Evolutionary conservation across 2,329 filamentous ascomycete genomes (phyloP), one percentile per base, ranked within the genome.

Genomic region (Paradendryphiella salina): DNA sequence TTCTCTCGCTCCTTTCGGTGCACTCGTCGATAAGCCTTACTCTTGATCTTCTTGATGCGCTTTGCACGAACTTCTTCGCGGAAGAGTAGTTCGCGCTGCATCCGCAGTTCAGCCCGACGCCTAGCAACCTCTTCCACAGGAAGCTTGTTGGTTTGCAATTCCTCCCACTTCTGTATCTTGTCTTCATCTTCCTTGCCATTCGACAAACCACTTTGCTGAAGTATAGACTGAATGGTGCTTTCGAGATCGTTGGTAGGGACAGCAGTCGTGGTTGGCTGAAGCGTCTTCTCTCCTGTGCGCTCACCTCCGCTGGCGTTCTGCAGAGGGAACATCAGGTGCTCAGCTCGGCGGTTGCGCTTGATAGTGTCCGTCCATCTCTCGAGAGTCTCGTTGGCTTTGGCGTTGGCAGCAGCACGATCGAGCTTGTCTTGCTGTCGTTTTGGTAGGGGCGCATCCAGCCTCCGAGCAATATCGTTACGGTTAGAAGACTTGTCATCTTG

Each of bases 1-100:
- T 79, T 80, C 68, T 87, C 83, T 11, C 84, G 79, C 68, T 88
- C 89, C 69, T 88, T 96, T 31, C 93, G 85, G 74, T 97, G 93
- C 11, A 97, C 87, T 36, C 92, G 87, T 47, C 93, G 89, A 71
- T 96, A 99, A 0, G 91, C 84, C 73, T 96, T 99, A 71, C 89
- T 95, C 80, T 99, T 99, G 77, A 99, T 99, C 79, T 97, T 97
- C 77, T 96, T 96, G 75, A 99, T 90, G 18, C 94, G 87, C 75
- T 92, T 95, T 6, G 91, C 84, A 49, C 91, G 87, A 35, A 91
- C 86, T 66, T 95, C 88, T 74, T 97, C 93, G 9, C 92, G 83
- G 64, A 95, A 96, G 59, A 93, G 82, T 6, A 96, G 76, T 65
- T 97, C 93, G 60, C 94, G 82, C 57, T 89, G 85, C 71, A 85